A percentile compares a stretch with the other conserved stretches of the same genome.
phyloP scores from a whole-genome alignment of 768 basidiomycete genomes.

The Symmetrospora coprosmae region DNA sequence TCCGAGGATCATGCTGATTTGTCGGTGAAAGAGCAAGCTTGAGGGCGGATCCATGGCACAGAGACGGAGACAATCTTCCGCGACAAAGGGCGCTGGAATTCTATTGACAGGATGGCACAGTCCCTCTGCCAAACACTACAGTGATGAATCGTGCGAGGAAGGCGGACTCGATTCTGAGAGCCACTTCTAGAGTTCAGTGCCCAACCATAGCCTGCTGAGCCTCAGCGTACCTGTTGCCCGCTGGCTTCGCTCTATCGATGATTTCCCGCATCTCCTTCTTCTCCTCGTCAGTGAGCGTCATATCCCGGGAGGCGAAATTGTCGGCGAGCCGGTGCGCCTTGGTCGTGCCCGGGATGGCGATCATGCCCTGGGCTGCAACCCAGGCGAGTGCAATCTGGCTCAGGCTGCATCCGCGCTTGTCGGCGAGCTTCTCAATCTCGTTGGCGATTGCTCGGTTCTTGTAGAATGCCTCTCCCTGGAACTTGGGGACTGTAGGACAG shows the following conservation, averaged over 20 bases:
- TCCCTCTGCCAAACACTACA: too few relatives aligned
- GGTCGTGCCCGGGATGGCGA: constrained; percentile 36
- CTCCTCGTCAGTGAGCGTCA: constrained; percentile 41
- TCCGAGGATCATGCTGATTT: too few relatives aligned
- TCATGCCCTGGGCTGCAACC: constrained; percentile 34
- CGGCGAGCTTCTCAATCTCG: constrained; percentile 34
- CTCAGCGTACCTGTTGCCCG: background rate
- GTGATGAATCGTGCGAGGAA: too few relatives aligned
- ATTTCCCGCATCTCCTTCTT: constrained; percentile 39
- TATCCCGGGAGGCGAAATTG: constrained; percentile 41
- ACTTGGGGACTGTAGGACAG: background rate
- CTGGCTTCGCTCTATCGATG: constrained; percentile 28
- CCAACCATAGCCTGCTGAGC: too few relatives aligned
- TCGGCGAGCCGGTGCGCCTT: constrained; percentile 42
- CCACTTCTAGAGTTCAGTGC: too few relatives aligned
- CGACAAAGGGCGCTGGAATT: too few relatives aligned
- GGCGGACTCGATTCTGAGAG: too few relatives aligned
- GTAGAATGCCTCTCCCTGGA: constrained; percentile 24
- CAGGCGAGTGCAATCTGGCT: constrained; percentile 41
- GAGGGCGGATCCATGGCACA: too few relatives aligned
- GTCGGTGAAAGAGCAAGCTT: too few relatives aligned
- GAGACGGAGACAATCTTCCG: too few relatives aligned
- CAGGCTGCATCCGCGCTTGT: constrained; percentile 36
- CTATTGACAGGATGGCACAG: too few relatives aligned
- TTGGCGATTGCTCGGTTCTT: constrained; percentile 37